Percentiles rank a stretch among this genome's conserved stretches.
Evolutionary conservation across 2,329 filamentous ascomycete species (phyloP).

Genomic region (Aspergillus novofumigatus): DNA sequence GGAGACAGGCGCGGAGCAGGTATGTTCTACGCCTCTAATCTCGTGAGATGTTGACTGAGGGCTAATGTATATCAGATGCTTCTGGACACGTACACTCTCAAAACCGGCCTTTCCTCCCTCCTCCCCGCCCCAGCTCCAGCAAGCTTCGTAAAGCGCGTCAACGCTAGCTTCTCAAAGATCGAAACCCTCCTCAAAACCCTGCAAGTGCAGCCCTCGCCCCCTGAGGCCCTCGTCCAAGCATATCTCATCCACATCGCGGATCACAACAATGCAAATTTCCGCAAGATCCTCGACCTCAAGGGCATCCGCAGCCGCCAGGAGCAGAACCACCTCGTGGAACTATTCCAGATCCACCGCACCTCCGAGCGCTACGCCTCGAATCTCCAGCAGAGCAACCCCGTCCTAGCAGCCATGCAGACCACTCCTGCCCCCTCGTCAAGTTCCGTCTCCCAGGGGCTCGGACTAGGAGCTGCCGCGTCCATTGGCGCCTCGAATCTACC

Average conservation of each 20-base stretch:
- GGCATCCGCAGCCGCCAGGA: constrained; percentile 78
- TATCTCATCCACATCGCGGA: constrained; percentile 97
- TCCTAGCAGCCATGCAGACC: constrained; percentile 61
- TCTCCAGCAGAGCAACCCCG: constrained; percentile 64
- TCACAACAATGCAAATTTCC: constrained; percentile 89
- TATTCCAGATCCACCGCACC: constrained; percentile 82
- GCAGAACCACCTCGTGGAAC: constrained; percentile 74
- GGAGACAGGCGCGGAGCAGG: constrained; percentile 90
- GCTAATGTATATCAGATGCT: constrained; percentile 63
- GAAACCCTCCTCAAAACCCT: constrained; percentile 94
- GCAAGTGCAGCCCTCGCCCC: constrained; percentile 85
- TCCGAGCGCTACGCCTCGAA: constrained; percentile 60
- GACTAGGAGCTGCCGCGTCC: constrained; percentile 39
- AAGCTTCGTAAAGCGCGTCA: constrained; percentile 80
- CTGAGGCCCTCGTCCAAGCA: constrained; percentile 91
- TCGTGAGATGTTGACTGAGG: neutral
- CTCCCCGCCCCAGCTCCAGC: constrained; percentile 55
- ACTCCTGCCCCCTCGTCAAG: constrained; percentile 28
- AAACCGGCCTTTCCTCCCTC: constrained; percentile 47
- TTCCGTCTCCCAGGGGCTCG: constrained; percentile 46
- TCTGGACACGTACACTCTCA: constrained; percentile 76
- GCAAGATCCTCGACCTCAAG: constrained; percentile 92
- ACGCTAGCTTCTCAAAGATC: constrained; percentile 76
- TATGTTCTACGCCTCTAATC: constrained; percentile 31
- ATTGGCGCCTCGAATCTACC: constrained; percentile 45